Evolutionary conservation across 2,329 filamentous ascomycete species (phyloP), one percentile per base, ranked within the genome.

Genomic region (Verticillium zaregamsianum): DNA sequence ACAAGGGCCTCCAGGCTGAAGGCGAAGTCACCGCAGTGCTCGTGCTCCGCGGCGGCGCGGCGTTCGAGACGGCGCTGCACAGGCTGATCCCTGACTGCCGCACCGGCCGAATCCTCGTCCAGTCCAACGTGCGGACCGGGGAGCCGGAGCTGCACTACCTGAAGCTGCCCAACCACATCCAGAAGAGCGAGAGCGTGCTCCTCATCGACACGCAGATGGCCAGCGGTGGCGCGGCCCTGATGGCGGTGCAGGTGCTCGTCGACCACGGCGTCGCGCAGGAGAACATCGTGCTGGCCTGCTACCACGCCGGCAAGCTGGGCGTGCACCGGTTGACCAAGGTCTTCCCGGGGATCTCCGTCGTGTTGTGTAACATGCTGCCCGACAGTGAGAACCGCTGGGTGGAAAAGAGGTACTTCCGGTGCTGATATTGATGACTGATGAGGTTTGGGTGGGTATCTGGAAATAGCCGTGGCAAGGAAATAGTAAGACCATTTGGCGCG

Each of bases 121-220:
- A 98, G 74, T 96, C 93, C 3, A 92, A 94, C 72, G 82, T 88
- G 62, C 85, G 87, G 31, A 95, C 90, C 5, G 92, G 92, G 62
- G 95, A 98, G 73, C 95, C 95, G 2, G 94, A 97, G 74, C 79
- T 99, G 59, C 94, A 97, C 74, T 98, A 93, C 72, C 83, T 93
- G 63, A 91, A 91, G 66, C 80, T 99, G 3, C 90, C 92, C 0
- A 80, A 85, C 3, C 85, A 92, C 64, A 90, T 98, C 61, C 78
- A 84, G 63, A 75, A 84, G 52, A 90, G 97, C 71, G 88, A 91
- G 66, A 90, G 90, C 58, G 92, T 99, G 20, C 80, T 99, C 63
- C 80, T 99, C 8, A 80, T 98, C 23, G 95, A 98, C 74, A 89
- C 93, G 15, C 95, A 99, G 73, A 97, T 98, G 90, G 92, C 92